Conservation (phyloP, 2,329 filamentous ascomycete species). For the Trichoderma endophyticum region DNA sequence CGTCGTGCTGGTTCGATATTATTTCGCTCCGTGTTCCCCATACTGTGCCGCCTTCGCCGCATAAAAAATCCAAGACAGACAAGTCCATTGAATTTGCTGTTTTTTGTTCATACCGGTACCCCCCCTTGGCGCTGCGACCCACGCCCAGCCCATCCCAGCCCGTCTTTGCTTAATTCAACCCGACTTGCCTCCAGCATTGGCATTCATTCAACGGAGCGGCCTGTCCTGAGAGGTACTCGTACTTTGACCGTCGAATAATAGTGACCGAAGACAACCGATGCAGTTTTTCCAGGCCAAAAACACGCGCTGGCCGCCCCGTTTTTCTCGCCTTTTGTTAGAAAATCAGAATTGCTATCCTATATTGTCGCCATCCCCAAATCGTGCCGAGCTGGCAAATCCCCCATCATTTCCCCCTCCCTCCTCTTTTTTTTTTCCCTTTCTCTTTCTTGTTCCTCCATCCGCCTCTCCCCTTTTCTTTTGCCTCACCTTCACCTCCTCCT, state of each 20-base stretch:
- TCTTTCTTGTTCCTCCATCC: constrained; percentile 24
- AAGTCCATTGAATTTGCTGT: neutral
- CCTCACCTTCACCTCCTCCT: constrained; percentile 17
- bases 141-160: neutral
- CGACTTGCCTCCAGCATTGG: neutral
- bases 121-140: neutral
- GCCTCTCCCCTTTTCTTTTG: constrained; percentile 26
- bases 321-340: constrained; percentile 20
- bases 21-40: constrained; percentile 4
- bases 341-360: constrained; percentile 16
- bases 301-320: constrained; percentile 19
- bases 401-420: constrained; percentile 27
- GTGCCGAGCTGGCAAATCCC: constrained; percentile 21
- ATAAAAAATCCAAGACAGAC: neutral
- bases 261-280: neutral
- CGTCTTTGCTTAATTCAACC: neutral
- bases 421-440: constrained; percentile 24
- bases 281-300: constrained; percentile 6
- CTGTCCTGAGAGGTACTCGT: neutral
- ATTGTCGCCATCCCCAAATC: constrained; percentile 29
- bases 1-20: neutral
- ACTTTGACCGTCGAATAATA: neutral
- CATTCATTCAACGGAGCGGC: neutral
- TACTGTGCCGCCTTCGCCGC: constrained; percentile 13
- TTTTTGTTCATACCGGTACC: neutral